Percentiles rank a stretch among this genome's conserved stretches.
These are phyloP conservation scores for Colletotrichum lupini DNA, from an alignment of 2,329 filamentous ascomycete species.

Conservation along the genomic window DNA sequence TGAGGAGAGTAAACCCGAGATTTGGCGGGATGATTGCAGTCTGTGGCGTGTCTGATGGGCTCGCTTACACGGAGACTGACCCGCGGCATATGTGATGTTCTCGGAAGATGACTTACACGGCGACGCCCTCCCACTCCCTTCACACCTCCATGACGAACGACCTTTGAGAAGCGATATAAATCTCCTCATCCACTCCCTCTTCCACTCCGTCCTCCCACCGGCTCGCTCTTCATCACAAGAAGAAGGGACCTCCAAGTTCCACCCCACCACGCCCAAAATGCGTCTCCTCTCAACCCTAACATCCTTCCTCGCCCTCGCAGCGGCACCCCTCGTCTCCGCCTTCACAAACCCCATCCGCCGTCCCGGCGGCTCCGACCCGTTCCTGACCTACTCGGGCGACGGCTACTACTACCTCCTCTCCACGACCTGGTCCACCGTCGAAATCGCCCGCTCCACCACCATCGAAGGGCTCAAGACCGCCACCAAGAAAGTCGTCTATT, in stretches of 20 bases:
- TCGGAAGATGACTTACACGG: neutral
- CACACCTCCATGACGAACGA: no score
- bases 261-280: neutral
- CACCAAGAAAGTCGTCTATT: constrained; percentile 61
- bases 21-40: neutral
- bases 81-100: no score
- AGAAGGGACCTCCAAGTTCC: neutral
- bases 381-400: constrained; percentile 58
- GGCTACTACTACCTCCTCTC: constrained; percentile 69
- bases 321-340: constrained; percentile 37
- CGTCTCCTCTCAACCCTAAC: constrained; percentile 33
- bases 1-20: neutral
- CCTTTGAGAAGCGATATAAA: neutral
- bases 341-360: constrained; percentile 64
- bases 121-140: neutral
- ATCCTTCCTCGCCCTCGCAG: constrained; percentile 25
- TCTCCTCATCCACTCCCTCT: neutral
- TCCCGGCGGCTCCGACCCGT: constrained; percentile 62
- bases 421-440: constrained; percentile 65
- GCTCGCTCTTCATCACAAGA: neutral
- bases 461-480: constrained; percentile 65
- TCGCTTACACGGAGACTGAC: neutral
- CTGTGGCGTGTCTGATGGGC: neutral
- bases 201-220: neutral
- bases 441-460: constrained; percentile 63